Conservation (phyloP, 371 early-diverging fungal genomes). For the Antonospora locustae region DNA sequence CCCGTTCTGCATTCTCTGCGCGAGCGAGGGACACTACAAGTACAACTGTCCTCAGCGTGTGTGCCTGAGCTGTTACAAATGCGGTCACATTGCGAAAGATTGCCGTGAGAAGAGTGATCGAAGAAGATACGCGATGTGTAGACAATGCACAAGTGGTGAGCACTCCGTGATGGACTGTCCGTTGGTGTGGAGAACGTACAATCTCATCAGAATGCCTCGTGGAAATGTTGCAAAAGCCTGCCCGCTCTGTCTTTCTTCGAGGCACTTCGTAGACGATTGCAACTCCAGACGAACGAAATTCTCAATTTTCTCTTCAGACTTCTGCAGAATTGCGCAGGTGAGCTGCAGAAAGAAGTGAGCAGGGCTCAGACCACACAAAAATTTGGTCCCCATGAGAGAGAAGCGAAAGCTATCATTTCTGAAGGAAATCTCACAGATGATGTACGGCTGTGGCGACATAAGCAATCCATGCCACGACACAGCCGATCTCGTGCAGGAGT, state of each 20-base stretch:
- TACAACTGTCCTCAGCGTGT: conserved; percentile 13
- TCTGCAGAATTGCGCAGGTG: too few relatives aligned
- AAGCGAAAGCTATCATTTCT: conserved; percentile 46
- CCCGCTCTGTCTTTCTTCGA: background rate
- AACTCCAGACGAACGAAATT: conserved; percentile 2
- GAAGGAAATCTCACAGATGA: conserved; percentile 63
- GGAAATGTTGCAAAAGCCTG: conserved; percentile 8
- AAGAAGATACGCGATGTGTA: conserved; percentile 4
- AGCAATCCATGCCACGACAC: conserved; percentile 74
- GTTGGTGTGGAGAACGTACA: conserved; percentile 11
- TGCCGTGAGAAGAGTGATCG: conserved; percentile 15
- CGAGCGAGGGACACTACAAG: conserved; percentile 1
- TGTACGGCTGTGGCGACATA: conserved; percentile 92
- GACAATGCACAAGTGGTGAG: background rate
- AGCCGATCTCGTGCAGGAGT: conserved; percentile 74
- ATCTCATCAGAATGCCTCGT: background rate
- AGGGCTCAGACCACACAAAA: too few relatives aligned
- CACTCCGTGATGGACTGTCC: conserved; percentile 16
- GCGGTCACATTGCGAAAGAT: conserved; percentile 5
- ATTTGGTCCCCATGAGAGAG: conserved; percentile 52
- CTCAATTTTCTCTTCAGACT: conserved; percentile 14
- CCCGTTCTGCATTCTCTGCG: conserved; percentile 11
- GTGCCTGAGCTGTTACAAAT: conserved; percentile 16
- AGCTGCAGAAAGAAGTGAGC: too few relatives aligned
- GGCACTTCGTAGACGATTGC: conserved; percentile 27